These are phyloP conservation scores for Volvox carteri DNA, from an alignment of 163 green algal species.

Conservation along the genomic window DNA sequence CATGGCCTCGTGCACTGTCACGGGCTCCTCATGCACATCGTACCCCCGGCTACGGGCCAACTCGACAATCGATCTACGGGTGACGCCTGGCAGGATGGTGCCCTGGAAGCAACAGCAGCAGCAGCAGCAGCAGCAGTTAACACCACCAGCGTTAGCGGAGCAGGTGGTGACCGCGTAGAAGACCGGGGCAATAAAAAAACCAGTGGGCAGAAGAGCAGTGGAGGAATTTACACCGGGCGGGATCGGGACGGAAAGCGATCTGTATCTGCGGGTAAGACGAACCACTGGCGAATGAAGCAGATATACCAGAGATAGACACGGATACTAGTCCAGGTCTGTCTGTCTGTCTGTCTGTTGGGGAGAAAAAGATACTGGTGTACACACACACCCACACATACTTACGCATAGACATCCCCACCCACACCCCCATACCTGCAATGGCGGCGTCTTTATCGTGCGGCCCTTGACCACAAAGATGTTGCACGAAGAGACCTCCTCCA, in stretches of 20 bases:
- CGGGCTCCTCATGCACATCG: conserved; percentile 83
- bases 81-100: conserved; percentile 95
- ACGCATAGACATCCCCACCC: background rate
- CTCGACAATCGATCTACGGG: conserved; percentile 87
- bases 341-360: too few species aligned
- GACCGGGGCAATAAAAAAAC: too few species aligned
- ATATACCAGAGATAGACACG: too few species aligned
- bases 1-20: conserved; percentile 87
- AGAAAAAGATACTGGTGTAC: background rate
- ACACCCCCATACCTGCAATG: conserved; percentile 64
- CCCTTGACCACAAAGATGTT: conserved; percentile 99
- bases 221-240: too few species aligned
- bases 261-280: too few species aligned
- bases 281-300: too few species aligned
- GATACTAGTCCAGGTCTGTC: too few species aligned
- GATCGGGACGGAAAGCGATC: too few species aligned
- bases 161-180: too few species aligned
- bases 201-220: too few species aligned
- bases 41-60: conserved; percentile 86
- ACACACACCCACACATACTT: background rate
- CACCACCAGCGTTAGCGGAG: too few species aligned
- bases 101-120: conserved; percentile 64
- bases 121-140: background rate
- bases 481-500: conserved; percentile 92
- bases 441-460: conserved; percentile 93